These are phyloP conservation scores for Pichia exigua DNA, from an alignment of 805 yeast species.

Conservation along the genomic window DNA sequence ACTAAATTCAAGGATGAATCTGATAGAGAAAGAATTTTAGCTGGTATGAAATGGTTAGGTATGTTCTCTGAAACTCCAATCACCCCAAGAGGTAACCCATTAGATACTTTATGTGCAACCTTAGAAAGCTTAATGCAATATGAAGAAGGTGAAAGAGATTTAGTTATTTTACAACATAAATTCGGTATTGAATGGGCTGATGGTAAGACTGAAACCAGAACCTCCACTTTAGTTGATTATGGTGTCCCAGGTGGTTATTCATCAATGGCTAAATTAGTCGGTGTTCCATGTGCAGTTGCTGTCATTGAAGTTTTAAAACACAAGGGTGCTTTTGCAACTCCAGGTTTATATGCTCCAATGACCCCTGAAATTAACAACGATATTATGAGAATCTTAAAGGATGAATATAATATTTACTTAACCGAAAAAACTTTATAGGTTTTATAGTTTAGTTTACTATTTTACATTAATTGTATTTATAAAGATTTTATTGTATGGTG, in stretches of 20 bases:
- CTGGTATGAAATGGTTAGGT: constrained; percentile 93
- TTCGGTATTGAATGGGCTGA: constrained; percentile 96
- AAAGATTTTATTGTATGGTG: too few relatives aligned
- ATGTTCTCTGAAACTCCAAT: constrained; percentile 69
- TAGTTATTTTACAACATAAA: constrained; percentile 94
- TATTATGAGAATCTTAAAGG: constrained; percentile 84
- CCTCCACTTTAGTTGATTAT: constrained; percentile 90
- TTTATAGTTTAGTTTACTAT: background rate
- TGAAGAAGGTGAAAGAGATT: constrained; percentile 90
- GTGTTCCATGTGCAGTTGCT: constrained; percentile 98
- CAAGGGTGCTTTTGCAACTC: constrained; percentile 56
- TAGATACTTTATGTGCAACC: constrained; percentile 95
- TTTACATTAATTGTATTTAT: background rate
- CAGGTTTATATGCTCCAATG: constrained; percentile 92
- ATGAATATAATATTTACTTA: constrained; percentile 78
- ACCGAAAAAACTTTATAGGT: constrained; percentile 69
- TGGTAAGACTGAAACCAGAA: constrained; percentile 84
- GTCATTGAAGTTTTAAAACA: constrained; percentile 67
- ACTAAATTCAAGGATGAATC: constrained; percentile 74
- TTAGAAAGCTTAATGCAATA: constrained; percentile 94
- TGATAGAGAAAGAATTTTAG: constrained; percentile 78
- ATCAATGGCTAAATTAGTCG: constrained; percentile 97
- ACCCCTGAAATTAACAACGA: constrained; percentile 85
- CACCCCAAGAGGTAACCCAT: constrained; percentile 87
- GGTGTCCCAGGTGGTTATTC: constrained; percentile 92